These are phyloP conservation scores for Pythium aquatile DNA, from an alignment of 352 stramenopile species.

Conservation along the genomic window DNA sequence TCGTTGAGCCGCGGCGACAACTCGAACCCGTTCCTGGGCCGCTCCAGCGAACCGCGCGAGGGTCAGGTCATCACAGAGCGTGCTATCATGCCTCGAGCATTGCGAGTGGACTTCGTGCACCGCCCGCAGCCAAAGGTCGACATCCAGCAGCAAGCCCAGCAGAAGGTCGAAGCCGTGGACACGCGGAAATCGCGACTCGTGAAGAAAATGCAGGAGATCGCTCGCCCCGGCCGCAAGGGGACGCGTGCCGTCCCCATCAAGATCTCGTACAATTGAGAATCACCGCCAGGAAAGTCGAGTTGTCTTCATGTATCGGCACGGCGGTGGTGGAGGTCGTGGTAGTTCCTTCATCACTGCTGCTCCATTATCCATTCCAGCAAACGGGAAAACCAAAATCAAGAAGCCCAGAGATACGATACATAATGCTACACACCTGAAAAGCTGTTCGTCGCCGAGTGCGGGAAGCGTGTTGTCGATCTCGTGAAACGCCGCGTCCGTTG, in stretches of 20 bases:
- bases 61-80: slow-evolving; percentile 50
- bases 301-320: not conserved
- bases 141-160: slow-evolving; percentile 48
- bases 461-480: not conserved
- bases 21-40: slow-evolving; percentile 53
- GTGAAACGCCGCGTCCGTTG: slow-evolving; percentile 26
- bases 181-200: slow-evolving; percentile 76
- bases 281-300: not conserved
- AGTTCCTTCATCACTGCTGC: not conserved
- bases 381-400: not conserved
- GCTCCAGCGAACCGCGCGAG: slow-evolving; percentile 30
- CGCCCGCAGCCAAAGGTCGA: slow-evolving; percentile 83
- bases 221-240: slow-evolving; percentile 67
- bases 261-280: slow-evolving; percentile 69
- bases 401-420: slow-evolving; percentile 1
- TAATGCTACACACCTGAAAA: slow-evolving; percentile 1
- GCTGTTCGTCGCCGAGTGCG: not conserved
- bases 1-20: slow-evolving; percentile 25
- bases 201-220: slow-evolving; percentile 89
- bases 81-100: slow-evolving; percentile 63
- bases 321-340: not conserved
- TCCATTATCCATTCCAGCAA: slow-evolving; percentile 1
- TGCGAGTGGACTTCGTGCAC: slow-evolving; percentile 83
- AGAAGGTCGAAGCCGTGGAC: slow-evolving; percentile 64
- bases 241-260: slow-evolving; percentile 76